Evolutionary conservation across 257 asterid genomes (phyloP).

Genomic region (Ilex aquifolium): DNA sequence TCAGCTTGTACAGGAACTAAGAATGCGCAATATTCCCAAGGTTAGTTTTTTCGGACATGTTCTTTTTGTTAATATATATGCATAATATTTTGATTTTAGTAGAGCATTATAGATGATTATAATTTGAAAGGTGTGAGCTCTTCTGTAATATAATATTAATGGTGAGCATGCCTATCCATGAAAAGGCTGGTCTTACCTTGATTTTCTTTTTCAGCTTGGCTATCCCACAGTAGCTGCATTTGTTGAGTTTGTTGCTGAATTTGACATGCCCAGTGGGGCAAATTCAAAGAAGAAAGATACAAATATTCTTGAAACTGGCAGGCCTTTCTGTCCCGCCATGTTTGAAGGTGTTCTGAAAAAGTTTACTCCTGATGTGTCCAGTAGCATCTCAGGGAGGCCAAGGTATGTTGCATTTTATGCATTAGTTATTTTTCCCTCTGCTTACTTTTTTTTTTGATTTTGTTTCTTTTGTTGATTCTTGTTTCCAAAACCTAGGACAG

Average conservation of each 20-base stretch:
- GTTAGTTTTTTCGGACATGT: constrained; percentile 23
- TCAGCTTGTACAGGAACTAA: constrained; percentile 57
- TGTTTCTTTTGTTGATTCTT: constrained; percentile 6
- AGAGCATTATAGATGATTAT: neutral
- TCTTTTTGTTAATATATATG: neutral
- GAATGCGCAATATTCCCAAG: constrained; percentile 50
- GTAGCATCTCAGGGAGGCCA: constrained; percentile 55
- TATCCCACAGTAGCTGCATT: constrained; percentile 77
- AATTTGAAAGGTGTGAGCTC: neutral
- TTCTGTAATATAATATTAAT: neutral
- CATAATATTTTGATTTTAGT: neutral
- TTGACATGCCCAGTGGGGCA: constrained; percentile 51
- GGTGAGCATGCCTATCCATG: neutral
- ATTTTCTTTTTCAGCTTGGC: constrained; percentile 39
- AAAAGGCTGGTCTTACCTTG: neutral
- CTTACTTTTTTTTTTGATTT: constrained; percentile 3
- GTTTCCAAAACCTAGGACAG: too few species aligned
- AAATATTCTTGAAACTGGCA: constrained; percentile 48
- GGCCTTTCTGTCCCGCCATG: constrained; percentile 65
- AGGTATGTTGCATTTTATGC: constrained; percentile 35
- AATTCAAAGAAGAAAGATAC: constrained; percentile 43
- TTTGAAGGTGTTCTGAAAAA: constrained; percentile 66
- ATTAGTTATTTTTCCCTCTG: too few species aligned
- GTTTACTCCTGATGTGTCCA: constrained; percentile 77
- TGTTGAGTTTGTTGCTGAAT: constrained; percentile 60